These are phyloP conservation scores for Penicillium sp. DNA, from an alignment of 2,329 filamentous ascomycete species.

Conservation along the genomic window DNA sequence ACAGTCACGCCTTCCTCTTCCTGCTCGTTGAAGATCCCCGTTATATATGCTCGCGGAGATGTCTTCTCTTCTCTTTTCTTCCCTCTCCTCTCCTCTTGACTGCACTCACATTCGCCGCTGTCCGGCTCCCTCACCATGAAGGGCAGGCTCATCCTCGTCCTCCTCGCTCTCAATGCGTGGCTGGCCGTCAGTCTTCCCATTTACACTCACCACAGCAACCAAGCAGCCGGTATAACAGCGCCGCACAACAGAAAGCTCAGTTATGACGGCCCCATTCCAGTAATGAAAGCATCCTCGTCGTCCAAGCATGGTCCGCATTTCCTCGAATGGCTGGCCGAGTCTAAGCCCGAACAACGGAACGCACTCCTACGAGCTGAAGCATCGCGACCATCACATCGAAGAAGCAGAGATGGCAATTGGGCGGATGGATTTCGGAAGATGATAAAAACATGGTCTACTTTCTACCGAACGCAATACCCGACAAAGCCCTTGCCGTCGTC, in stretches of 20 bases:
- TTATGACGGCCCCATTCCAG: background rate
- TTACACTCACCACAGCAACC: background rate
- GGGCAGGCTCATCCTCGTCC: background rate
- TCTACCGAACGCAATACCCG: slow-evolving; percentile 8
- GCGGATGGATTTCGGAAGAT: background rate
- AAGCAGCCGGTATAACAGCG: background rate
- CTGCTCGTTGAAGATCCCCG: background rate
- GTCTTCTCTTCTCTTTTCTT: background rate
- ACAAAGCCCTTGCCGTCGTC: background rate
- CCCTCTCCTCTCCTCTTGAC: background rate
- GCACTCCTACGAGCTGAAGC: background rate
- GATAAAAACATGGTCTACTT: slow-evolving; percentile 1
- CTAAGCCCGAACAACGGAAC: background rate
- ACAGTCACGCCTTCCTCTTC: background rate
- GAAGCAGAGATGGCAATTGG: background rate
- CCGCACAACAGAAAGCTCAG: background rate
- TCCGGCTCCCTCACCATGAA: background rate
- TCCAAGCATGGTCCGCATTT: background rate
- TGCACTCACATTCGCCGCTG: background rate
- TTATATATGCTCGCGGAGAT: background rate
- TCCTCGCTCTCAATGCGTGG: slow-evolving; percentile 2
- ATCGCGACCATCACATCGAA: background rate
- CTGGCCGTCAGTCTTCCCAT: slow-evolving; percentile 3
- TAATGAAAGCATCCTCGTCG: background rate
- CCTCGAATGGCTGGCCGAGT: background rate